Conservation (phyloP, 1,284 basidiomycete species). For the Pascua sp. region DNA sequence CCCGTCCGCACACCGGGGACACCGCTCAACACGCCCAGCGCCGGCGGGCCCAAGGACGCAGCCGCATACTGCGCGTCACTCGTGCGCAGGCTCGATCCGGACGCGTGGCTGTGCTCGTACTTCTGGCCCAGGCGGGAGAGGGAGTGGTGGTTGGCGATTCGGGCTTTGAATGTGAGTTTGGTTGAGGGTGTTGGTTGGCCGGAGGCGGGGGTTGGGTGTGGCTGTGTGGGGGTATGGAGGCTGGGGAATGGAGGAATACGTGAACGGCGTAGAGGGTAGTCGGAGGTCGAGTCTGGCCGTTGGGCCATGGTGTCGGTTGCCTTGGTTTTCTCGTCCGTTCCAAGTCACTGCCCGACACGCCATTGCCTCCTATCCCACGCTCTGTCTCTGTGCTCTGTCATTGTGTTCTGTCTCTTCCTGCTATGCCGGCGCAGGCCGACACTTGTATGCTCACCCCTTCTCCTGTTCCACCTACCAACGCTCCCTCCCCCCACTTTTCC, state of each 20-base stretch:
- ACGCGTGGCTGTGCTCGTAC: conserved; percentile 70
- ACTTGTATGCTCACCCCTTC: not conserved
- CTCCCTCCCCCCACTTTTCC: not conserved
- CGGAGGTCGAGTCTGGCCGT: too few species aligned
- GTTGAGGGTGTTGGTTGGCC: not conserved
- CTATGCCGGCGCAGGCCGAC: not conserved
- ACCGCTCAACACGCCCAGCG: conserved; percentile 17
- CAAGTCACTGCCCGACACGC: too few species aligned
- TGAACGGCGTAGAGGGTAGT: not conserved
- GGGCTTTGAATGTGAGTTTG: conserved; percentile 79
- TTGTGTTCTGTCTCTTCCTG: not conserved
- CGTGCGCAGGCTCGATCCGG: conserved; percentile 51
- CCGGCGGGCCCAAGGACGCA: conserved; percentile 38
- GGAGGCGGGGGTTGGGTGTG: not conserved
- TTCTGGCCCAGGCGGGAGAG: conserved; percentile 68
- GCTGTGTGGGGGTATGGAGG: too few species aligned
- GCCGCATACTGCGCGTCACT: conserved; percentile 46
- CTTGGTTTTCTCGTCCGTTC: too few species aligned
- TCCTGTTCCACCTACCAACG: not conserved
- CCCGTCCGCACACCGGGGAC: conserved; percentile 12
- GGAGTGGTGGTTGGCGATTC: conserved; percentile 72
- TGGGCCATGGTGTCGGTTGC: too few species aligned
- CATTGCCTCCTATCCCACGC: not conserved
- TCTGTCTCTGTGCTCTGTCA: too few species aligned
- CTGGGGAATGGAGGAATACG: not conserved